Base-by-base conservation (phyloP, 108 stramenopile genomes). In the Heterococcus sp. region DNA sequence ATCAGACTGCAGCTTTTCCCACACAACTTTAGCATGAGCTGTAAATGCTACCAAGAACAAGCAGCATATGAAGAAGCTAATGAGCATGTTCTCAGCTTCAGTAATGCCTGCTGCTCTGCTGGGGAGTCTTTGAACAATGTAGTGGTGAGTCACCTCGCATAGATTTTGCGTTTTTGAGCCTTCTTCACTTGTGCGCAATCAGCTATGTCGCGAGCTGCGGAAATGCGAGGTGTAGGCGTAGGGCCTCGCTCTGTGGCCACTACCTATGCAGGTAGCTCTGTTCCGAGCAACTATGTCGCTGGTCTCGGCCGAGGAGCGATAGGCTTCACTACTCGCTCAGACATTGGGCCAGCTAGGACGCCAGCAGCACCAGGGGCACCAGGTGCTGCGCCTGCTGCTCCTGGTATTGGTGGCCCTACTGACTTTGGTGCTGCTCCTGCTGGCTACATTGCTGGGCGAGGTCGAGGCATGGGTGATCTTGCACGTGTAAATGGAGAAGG, bases 221-320 rank as follows among this genome's bases (percentile, higher is more conserved):
- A 58, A 21, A 58, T 58, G 46, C 46, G 46, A 8, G 46, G 66
- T 32, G 66, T 67, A 5, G 66, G 66, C 21, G 66, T 67, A 32
- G 66, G 66, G 3, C 8, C 66, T 28, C 66, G 66, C 66, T 11
- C 66, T 32, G 21, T 58, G 21, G 66, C 66, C 3, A 2, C 30
- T 3, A 67, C 66, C 2, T 67, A 32, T 32, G 66, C 8, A 29
- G 32, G 21, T 2, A 32, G 3, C 21, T 4, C 2, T 2, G 79
- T 66, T 1, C 79, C 79, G 14, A 73, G 72, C 1, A 94, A 92
- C 65, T 99, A 99, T 87, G 89, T 97, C 34, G 91, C 99, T 32
- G 97, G 99, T 35, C 85, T 94, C 3, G 99, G 97, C 3, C 93
- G 97, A 33, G 97, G 99, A 34, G 97, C 96, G 34, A 89, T 95